Base-by-base conservation (phyloP, 169 alveolate species). In the Amoebophrya sp. region DNA sequence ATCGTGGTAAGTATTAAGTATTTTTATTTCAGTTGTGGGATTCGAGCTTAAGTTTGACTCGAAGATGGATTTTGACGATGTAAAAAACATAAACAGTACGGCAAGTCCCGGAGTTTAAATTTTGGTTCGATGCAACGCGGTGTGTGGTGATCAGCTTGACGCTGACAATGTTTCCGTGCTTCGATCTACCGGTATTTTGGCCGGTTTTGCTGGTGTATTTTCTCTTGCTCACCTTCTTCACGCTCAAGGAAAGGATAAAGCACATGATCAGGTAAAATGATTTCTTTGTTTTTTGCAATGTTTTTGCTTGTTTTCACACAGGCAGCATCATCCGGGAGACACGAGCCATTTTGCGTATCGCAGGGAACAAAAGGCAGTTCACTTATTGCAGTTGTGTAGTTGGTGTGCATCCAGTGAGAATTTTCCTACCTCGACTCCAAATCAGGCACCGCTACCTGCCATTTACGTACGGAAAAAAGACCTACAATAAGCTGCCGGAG, bases 391-490 rank as follows among this genome's bases (percentile, higher is more conserved):
- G n/a, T n/a, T n/a, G n/a, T n/a, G n/a, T n/a, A n/a, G n/a, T n/a
- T n/a, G n/a, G n/a, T n/a, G n/a, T n/a, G n/a, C n/a, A n/a, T n/a
- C n/a, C n/a, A n/a, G n/a, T n/a, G n/a, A n/a, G n/a, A n/a, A 47
- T 47, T 7, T 47, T 47, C 66, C 29, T 47, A 7, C 7, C 18
- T 18, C 7, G 7, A 7, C 18, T 47, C 66, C 18, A 18, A 47
- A 93, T 93, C 33, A 93, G 91, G 89, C 93, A 93, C 40, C 94
- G 95, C 14, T 93, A 93, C 35, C 92, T 93, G 54, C 95, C 95
- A 23, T 93, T 91, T 47, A 91, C 95, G 23, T 92, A 93, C 93
- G 95, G 95, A 40, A 93, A 93, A 89, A 93, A 93, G 32, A 91
- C 95, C 32, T 93, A 93, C 66, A 47, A 47, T 18, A 18, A 12